These are phyloP conservation scores for Nakazawaea wyomingensis DNA, from an alignment of 805 yeast genomes.

Conservation along the genomic window DNA sequence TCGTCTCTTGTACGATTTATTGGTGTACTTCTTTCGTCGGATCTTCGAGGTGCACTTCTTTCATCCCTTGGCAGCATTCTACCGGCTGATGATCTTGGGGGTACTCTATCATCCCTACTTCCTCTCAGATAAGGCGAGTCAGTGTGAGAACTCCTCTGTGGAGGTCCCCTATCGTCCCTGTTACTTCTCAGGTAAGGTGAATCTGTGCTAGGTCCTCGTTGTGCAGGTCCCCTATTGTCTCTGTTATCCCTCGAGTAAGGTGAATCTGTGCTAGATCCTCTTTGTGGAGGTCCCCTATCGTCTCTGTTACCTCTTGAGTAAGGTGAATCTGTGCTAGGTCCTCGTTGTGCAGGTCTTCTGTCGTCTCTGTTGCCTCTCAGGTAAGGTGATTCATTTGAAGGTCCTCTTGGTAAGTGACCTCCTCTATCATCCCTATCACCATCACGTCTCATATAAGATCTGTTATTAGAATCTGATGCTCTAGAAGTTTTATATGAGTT, in stretches of 20 bases:
- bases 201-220: not conserved
- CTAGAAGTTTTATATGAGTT: not conserved
- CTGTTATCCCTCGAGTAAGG: constrained; percentile 4
- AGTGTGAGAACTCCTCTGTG: not conserved
- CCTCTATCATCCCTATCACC: not conserved
- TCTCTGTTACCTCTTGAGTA: constrained; percentile 11
- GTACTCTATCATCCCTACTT: constrained; percentile 17
- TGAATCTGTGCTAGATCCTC: no score
- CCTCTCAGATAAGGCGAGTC: constrained; percentile 16
- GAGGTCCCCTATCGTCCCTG: constrained; percentile 9
- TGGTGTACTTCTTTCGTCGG: no score
- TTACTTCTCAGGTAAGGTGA: constrained; percentile 11
- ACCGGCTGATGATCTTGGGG: constrained; percentile 1
- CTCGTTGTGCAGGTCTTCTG: no score
- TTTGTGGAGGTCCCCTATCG: constrained; percentile 8
- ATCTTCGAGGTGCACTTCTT: constrained; percentile 17
- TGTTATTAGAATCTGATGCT: not conserved
- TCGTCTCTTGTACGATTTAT: no score
- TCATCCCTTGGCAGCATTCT: not conserved
- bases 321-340: constrained; percentile 6
- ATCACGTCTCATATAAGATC: not conserved
- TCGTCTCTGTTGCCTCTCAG: constrained; percentile 5
- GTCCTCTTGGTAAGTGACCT: no score
- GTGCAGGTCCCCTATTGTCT: constrained; percentile 6
- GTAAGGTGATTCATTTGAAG: no score